A percentile compares a stretch with the other conserved stretches of the same genome.
Conservation (phyloP, 495 filamentous ascomycete species). For the Aspergillus bertholletiae region DNA sequence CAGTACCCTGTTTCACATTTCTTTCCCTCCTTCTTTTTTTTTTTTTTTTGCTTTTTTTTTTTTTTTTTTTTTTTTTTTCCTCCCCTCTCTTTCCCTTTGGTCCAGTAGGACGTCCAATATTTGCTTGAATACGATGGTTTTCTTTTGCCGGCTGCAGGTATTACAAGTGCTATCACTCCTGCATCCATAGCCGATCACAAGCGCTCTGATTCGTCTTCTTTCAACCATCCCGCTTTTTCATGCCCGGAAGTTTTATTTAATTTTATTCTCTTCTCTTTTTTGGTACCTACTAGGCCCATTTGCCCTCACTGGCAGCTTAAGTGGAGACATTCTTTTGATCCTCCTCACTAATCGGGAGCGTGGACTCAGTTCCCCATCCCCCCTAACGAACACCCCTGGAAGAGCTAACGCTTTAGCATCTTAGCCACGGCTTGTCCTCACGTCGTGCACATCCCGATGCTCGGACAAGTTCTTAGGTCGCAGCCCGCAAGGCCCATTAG, state of each 20-base stretch:
- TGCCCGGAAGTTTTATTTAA: background rate
- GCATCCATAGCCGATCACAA: constrained; percentile 10
- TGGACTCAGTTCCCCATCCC: constrained; percentile 34
- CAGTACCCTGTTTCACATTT: background rate
- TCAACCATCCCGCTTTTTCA: background rate
- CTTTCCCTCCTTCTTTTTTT: too few species aligned
- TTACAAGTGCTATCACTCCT: background rate
- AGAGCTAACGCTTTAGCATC: constrained; percentile 16
- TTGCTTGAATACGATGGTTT: background rate
- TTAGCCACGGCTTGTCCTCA: constrained; percentile 16
- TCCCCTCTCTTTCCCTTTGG: background rate
- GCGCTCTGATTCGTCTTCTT: constrained; percentile 16
- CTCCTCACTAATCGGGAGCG: constrained; percentile 33
- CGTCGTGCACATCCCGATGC: constrained; percentile 18
- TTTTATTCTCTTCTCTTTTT: constrained; percentile 1
- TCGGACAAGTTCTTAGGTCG: constrained; percentile 5
- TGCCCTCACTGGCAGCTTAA: constrained; percentile 34
- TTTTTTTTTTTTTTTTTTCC: too few species aligned
- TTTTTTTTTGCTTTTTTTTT: too few species aligned
- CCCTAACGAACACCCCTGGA: constrained; percentile 41
- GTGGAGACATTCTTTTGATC: constrained; percentile 28
- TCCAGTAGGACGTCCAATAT: background rate
- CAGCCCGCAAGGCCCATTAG: constrained; percentile 8
- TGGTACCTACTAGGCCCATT: too few species aligned
- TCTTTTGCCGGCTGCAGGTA: background rate